Conservation (phyloP, 106 monocot genomes). For the Dactylorhiza incarnata region DNA sequence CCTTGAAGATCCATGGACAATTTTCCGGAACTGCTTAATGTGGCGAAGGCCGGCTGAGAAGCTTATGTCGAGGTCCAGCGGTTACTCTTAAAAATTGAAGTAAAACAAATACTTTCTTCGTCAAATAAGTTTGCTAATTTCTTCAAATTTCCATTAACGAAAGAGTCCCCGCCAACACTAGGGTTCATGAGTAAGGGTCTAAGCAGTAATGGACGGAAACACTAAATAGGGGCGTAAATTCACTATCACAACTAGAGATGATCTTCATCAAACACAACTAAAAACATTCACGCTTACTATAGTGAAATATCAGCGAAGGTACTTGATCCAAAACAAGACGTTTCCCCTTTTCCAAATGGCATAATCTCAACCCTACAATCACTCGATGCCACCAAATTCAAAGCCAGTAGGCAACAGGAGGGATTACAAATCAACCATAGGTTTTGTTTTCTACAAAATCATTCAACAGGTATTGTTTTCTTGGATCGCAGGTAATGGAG, state of each 20-base stretch:
- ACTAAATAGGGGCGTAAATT: neutral
- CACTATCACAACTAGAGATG: neutral
- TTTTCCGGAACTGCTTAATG: too few species aligned
- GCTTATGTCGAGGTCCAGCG: too few species aligned
- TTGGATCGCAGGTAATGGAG: neutral
- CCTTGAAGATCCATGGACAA: too few species aligned
- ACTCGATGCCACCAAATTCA: neutral
- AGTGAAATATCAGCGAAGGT: neutral
- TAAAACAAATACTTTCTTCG: neutral
- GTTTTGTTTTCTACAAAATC: too few species aligned
- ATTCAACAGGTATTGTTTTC: neutral
- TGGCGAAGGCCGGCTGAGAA: too few species aligned
- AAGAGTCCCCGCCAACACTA: neutral
- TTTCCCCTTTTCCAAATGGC: neutral
- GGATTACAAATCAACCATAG: neutral
- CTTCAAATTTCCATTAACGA: neutral
- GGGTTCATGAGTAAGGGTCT: neutral
- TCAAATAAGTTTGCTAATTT: neutral
- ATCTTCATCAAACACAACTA: neutral
- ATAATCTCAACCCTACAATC: neutral
- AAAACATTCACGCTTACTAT: neutral
- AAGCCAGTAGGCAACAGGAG: neutral
- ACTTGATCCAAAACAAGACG: neutral
- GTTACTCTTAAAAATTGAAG: neutral
- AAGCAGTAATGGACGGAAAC: neutral